phyloP scores from a whole-genome alignment of 208 protist species.

The Tritrichomonas foetus region DNA sequence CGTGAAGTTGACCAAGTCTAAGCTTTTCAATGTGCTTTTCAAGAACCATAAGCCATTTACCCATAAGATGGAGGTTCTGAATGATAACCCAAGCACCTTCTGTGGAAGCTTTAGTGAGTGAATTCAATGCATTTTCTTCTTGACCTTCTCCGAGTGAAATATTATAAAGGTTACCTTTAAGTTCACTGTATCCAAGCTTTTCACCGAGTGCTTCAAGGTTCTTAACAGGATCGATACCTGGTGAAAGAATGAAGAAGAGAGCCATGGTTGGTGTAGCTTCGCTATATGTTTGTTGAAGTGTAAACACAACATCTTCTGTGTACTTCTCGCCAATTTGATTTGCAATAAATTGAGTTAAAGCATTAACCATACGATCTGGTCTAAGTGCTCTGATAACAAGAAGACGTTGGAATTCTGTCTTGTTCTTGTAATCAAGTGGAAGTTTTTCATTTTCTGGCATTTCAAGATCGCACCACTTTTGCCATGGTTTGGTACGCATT shows the following conservation, averaged over 20 bases:
- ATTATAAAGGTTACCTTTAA: slow-evolving; percentile 82
- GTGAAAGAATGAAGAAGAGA: slow-evolving; percentile 97
- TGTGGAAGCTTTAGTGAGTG: slow-evolving; percentile 65
- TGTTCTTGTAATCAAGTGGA: slow-evolving; percentile 79
- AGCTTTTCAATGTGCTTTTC: slow-evolving; percentile 76
- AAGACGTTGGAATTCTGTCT: slow-evolving; percentile 81
- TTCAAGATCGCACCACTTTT: slow-evolving; percentile 64
- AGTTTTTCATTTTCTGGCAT: no score
- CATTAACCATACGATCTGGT: slow-evolving; percentile 82
- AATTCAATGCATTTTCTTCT: slow-evolving; percentile 85
- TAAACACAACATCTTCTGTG: slow-evolving; percentile 71
- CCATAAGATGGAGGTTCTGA: slow-evolving; percentile 95
- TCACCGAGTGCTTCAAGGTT: slow-evolving; percentile 77
- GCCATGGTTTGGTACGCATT: slow-evolving; percentile 64
- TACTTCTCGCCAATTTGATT: slow-evolving; percentile 82
- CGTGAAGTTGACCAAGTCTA: slow-evolving; percentile 68
- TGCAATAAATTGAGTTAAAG: slow-evolving; percentile 79
- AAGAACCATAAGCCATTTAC: slow-evolving; percentile 83
- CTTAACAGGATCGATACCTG: slow-evolving; percentile 90
- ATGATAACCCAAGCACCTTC: slow-evolving; percentile 82
- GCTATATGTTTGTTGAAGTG: slow-evolving; percentile 77
- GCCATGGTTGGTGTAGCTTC: slow-evolving; percentile 83
- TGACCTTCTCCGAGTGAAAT: slow-evolving; percentile 96
- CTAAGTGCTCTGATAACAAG: slow-evolving; percentile 83
- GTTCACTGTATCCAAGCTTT: slow-evolving; percentile 81